These are phyloP conservation scores for Casaregolazyma suthepensis DNA, from an alignment of 1,139 yeast species.

Conservation along the genomic window DNA sequence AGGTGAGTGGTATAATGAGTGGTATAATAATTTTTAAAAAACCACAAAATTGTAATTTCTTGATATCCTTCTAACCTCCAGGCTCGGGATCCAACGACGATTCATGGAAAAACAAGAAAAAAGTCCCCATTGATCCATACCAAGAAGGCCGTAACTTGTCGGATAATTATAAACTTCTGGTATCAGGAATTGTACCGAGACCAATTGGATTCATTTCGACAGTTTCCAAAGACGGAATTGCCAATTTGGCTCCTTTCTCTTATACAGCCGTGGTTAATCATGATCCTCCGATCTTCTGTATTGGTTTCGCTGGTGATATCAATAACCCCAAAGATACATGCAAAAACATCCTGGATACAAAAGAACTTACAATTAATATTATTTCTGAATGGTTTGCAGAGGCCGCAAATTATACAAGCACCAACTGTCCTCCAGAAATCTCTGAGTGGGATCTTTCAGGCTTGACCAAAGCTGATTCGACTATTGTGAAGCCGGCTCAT, in stretches of 20 bases:
- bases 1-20: neutral
- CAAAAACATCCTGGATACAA: conserved; percentile 44
- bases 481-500: conserved; percentile 46
- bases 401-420: conserved; percentile 51
- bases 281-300: conserved; percentile 55
- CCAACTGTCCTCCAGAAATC: conserved; percentile 43
- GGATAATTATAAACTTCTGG: conserved; percentile 47
- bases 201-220: conserved; percentile 53
- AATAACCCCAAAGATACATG: conserved; percentile 47
- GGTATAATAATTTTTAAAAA: too few species aligned
- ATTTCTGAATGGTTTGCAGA: conserved; percentile 61
- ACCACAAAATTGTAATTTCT: neutral
- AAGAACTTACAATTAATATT: conserved; percentile 53
- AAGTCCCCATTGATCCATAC: conserved; percentile 46
- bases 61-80: neutral
- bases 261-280: conserved; percentile 44
- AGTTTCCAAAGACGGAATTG: conserved; percentile 38
- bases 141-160: conserved; percentile 38
- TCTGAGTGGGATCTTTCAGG: conserved; percentile 56
- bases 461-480: conserved; percentile 43
- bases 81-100: conserved; percentile 44
- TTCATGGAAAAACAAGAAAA: conserved; percentile 38
- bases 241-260: conserved; percentile 56
- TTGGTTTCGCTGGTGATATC: conserved; percentile 40
- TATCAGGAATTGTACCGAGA: conserved; percentile 50